Percentiles rank a stretch among this genome's conserved stretches.
phyloP scores from a whole-genome alignment of 208 protist species.

The Leishmania mexicana region DNA sequence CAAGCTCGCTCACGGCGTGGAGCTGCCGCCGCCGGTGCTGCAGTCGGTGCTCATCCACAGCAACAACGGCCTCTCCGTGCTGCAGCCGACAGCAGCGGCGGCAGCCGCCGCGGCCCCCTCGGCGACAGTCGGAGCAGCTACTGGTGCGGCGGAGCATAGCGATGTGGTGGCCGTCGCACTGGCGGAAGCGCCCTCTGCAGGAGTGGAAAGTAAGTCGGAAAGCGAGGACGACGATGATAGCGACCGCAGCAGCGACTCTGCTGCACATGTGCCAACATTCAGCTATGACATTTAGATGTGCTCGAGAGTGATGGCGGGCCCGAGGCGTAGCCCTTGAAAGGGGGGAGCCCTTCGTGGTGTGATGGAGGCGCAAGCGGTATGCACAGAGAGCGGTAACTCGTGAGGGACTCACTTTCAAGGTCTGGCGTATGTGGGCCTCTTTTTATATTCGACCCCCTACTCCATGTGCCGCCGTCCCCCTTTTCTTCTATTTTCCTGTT shows the following conservation, averaged over 20 bases:
- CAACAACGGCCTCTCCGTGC: conserved; percentile 47
- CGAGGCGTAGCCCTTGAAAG: not conserved
- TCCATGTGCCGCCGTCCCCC: not conserved
- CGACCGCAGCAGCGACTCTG: conserved; percentile 32
- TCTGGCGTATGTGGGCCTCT: not conserved
- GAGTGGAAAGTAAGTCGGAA: not conserved
- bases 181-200: not conserved
- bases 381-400: not conserved
- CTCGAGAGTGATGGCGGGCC: not conserved
- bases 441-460: not conserved
- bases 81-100: not conserved
- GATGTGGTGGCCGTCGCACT: not conserved
- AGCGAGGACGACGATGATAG: conserved; percentile 22
- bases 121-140: conserved; percentile 1
- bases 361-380: not conserved
- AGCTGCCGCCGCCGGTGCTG: conserved; percentile 19
- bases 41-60: conserved; percentile 62
- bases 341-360: not conserved
- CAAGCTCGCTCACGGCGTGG: conserved; percentile 15
- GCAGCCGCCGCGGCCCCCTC: not conserved
- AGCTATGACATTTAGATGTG: conserved; percentile 22
- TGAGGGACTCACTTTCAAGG: not conserved
- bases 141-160: not conserved
- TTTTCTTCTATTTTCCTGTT: not conserved
- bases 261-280: conserved; percentile 31